Evolutionary conservation across 306 rosid species (phyloP).

Genomic region (Quercus parvula): DNA sequence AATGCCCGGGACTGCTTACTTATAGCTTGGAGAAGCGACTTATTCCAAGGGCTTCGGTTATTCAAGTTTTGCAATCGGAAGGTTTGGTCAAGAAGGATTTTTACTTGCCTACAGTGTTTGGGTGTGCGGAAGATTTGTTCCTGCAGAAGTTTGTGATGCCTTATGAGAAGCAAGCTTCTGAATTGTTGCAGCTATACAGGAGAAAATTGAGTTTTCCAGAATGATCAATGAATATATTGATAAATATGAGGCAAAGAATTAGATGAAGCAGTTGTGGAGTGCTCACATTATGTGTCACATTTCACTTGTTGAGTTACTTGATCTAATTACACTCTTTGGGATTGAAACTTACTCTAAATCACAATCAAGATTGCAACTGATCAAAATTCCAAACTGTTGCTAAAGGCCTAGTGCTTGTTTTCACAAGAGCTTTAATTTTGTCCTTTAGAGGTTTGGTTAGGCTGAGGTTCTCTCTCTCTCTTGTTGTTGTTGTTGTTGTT

Average conservation of each 20-base stretch:
- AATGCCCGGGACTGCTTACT: constrained; percentile 19
- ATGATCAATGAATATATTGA: background rate
- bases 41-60: constrained; percentile 36
- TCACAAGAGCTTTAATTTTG: too few relatives aligned
- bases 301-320: too few relatives aligned
- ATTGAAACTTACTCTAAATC: too few relatives aligned
- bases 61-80: constrained; percentile 23
- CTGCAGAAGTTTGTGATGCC: constrained; percentile 21
- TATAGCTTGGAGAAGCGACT: constrained; percentile 28
- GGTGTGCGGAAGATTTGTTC: background rate
- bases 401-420: background rate
- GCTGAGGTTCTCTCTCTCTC: too few relatives aligned
- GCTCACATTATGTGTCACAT: too few relatives aligned
- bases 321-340: too few relatives aligned
- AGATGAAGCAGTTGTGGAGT: too few relatives aligned
- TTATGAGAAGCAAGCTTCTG: constrained; percentile 26
- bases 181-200: constrained; percentile 21
- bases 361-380: too few relatives aligned
- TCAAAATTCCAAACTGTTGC: too few relatives aligned
- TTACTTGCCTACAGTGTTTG: background rate
- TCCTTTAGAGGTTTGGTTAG: too few relatives aligned
- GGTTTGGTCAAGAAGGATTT: constrained; percentile 25
- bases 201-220: background rate
- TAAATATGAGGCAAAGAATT: too few relatives aligned
- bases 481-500: too few relatives aligned